A percentile compares a stretch with the other conserved stretches of the same genome.
Conservation (phyloP, 805 yeast species). For the Teunomyces tritomae region DNA sequence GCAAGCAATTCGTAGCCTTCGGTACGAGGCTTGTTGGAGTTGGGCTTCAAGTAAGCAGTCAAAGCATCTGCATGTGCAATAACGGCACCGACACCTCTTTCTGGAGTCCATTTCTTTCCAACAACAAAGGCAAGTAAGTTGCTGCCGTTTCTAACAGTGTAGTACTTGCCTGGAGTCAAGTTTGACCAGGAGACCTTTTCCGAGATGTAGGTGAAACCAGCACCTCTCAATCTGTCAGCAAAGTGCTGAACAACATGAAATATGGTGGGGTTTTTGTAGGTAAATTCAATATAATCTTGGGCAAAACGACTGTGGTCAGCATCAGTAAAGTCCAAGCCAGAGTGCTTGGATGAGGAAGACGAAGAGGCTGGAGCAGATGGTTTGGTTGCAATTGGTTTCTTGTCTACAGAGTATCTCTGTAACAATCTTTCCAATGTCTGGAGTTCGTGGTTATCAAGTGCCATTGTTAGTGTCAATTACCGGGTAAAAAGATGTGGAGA, state of each 20-base stretch:
- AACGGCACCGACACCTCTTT: conserved; percentile 63
- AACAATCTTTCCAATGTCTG: conserved; percentile 1
- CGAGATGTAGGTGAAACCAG: conserved; percentile 63
- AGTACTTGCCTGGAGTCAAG: conserved; percentile 55
- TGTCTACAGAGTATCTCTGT: conserved; percentile 1
- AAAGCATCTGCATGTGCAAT: conserved; percentile 79
- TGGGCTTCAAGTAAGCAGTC: conserved; percentile 68
- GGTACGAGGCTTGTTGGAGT: conserved; percentile 54
- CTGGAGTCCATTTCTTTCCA: conserved; percentile 65
- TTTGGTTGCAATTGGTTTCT: background rate
- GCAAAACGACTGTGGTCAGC: conserved; percentile 17
- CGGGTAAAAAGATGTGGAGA: background rate
- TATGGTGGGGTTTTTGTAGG: conserved; percentile 69
- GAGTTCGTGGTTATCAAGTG: conserved; percentile 1
- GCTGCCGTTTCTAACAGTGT: conserved; percentile 66
- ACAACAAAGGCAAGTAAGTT: conserved; percentile 66
- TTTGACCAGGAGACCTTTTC: conserved; percentile 59
- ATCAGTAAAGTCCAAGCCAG: background rate
- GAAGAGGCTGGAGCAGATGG: background rate
- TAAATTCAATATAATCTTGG: conserved; percentile 65
- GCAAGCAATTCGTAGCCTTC: conserved; percentile 80
- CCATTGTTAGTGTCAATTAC: background rate
- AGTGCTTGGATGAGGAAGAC: background rate
- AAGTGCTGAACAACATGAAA: conserved; percentile 66
- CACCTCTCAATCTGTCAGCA: conserved; percentile 43